Evolutionary conservation across 1,139 yeast genomes (phyloP).

Genomic region (Casaregolazyma lundiana): DNA sequence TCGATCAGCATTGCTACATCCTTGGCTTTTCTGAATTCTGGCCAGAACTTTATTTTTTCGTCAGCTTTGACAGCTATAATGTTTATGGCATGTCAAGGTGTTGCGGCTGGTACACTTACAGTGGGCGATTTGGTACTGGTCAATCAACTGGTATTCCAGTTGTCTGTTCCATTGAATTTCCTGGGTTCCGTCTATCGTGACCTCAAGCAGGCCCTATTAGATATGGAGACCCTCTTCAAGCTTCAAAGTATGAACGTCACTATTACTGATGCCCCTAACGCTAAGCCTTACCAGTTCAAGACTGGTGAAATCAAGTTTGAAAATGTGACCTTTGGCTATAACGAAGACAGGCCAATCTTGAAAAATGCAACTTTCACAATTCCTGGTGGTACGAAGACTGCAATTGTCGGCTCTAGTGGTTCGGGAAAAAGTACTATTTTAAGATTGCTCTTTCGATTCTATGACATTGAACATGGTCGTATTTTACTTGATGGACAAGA

Average conservation of each 20-base stretch:
- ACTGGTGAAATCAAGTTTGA: constrained; percentile 79
- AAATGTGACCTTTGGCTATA: constrained; percentile 90
- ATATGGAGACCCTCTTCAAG: constrained; percentile 28
- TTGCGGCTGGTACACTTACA: constrained; percentile 70
- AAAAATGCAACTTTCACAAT: constrained; percentile 76
- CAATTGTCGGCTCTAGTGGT: constrained; percentile 93
- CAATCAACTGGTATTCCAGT: constrained; percentile 92
- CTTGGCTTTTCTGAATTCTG: constrained; percentile 81
- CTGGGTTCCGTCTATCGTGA: constrained; percentile 94
- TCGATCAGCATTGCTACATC: constrained; percentile 90
- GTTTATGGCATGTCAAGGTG: constrained; percentile 98
- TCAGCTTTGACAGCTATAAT: constrained; percentile 92
- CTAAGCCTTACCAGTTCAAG: constrained; percentile 52
- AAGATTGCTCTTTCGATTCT: constrained; percentile 80
- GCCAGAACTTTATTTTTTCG: constrained; percentile 89
- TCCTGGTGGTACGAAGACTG: constrained; percentile 88
- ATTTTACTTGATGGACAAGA: constrained; percentile 89
- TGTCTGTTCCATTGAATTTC: constrained; percentile 90
- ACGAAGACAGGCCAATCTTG: constrained; percentile 80
- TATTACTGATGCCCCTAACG: constrained; percentile 57
- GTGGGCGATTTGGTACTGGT: constrained; percentile 97
- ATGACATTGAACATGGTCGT: constrained; percentile 74
- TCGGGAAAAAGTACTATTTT: constrained; percentile 91
- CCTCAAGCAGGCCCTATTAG: constrained; percentile 68
- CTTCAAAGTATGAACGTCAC: constrained; percentile 66